phyloP scores from a whole-genome alignment of 805 yeast genomes.

The Candida pini region DNA sequence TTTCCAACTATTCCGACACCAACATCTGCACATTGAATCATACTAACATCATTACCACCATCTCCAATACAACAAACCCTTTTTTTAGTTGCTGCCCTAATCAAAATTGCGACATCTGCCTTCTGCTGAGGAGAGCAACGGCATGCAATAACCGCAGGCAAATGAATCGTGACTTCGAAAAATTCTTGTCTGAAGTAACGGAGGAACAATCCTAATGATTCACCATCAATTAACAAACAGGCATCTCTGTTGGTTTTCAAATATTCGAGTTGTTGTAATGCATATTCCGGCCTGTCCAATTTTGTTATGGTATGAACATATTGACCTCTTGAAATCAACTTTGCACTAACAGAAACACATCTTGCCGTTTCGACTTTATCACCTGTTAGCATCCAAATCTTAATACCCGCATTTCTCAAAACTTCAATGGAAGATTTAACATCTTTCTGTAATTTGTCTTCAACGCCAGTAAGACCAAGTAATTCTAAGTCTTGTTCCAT shows the following conservation, averaged over 20 bases:
- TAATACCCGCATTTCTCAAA: slow-evolving; percentile 91
- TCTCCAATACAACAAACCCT: slow-evolving; percentile 98
- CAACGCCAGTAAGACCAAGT: slow-evolving; percentile 94
- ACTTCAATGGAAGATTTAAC: slow-evolving; percentile 90
- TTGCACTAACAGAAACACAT: slow-evolving; percentile 95
- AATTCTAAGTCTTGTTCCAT: slow-evolving; percentile 82
- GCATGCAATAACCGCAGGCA: slow-evolving; percentile 97
- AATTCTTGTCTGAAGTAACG: slow-evolving; percentile 63
- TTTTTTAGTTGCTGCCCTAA: slow-evolving; percentile 73
- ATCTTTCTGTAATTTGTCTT: slow-evolving; percentile 86
- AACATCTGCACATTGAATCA: slow-evolving; percentile 98
- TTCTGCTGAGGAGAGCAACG: slow-evolving; percentile 98
- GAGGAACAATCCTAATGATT: slow-evolving; percentile 69
- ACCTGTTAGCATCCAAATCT: slow-evolving; percentile 99
- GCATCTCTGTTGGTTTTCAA: slow-evolving; percentile 57
- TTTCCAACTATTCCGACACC: slow-evolving; percentile 99
- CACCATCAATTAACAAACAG: slow-evolving; percentile 90
- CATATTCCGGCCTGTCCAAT: slow-evolving; percentile 54
- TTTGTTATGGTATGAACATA: slow-evolving; percentile 82
- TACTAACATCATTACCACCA: slow-evolving; percentile 98
- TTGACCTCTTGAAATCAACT: slow-evolving; percentile 89
- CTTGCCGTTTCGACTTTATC: slow-evolving; percentile 98
- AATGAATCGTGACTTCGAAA: slow-evolving; percentile 64
- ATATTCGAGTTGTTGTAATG: slow-evolving; percentile 71
- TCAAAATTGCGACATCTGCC: slow-evolving; percentile 85